Evolutionary conservation across 108 stramenopile species (phyloP), one percentile per base, ranked within the genome.

Genomic region (Nitzschia inconspicua): DNA sequence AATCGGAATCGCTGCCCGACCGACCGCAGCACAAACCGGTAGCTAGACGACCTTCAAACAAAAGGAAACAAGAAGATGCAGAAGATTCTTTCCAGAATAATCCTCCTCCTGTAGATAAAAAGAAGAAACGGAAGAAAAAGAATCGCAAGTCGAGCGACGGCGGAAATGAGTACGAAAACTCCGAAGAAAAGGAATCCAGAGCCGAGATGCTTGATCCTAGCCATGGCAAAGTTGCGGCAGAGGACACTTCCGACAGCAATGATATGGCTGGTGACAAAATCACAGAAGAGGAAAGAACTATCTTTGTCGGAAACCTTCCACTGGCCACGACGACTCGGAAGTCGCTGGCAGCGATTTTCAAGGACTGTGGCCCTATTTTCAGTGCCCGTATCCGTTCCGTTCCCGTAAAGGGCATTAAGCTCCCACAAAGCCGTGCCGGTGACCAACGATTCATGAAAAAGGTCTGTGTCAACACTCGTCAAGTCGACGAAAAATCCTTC

Each of bases 231-330:
- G 9, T 18, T 32, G 44, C 28, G 18, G 20, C 43, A 18, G 47
- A 23, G n/a, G n/a, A n/a, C n/a, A n/a, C n/a, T n/a, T n/a, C n/a
- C n/a, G n/a, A n/a, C n/a, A n/a, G n/a, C 47, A 47, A 23, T 16
- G 37, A 39, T 39, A 16, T 18, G 13, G 10, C 46, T 22, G 18
- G 20, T 47, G 26, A 23, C 10, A n/a, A 58, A 46, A 3, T 46
- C 25, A 42, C 32, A 10, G 53, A 65, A 3, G 83, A 88, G 41
- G 59, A 74, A 14, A 54, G 85, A 10, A 92, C 91, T 22, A 75
- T 92, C 29, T 92, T 88, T 66, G 85, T 88, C 2, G 90, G 91
- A 25, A 92, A 92, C 65, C 50, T 92, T 16, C 91, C 91, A 9
- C 65, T 70, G 20, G 36, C 66, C 13, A 60, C 52, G 10, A 82